phyloP scores from a whole-genome alignment of 1,284 basidiomycete species.

The Ustilago vetiveriae region DNA sequence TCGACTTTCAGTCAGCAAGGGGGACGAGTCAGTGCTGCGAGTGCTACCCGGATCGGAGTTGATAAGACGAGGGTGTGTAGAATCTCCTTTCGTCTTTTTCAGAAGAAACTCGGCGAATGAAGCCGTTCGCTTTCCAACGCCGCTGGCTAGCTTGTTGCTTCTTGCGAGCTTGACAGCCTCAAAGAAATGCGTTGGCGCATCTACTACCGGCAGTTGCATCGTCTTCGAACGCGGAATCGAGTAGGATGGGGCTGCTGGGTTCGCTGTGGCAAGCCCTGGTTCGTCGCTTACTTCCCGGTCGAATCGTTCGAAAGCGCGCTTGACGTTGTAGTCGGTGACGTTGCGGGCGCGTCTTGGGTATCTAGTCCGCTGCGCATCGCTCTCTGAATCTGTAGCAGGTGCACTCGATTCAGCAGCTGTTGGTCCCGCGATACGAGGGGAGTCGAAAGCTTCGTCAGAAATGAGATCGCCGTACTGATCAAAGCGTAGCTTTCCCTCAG shows the following conservation, averaged over 20 bases:
- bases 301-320: slow-evolving; percentile 19
- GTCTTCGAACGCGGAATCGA: not conserved
- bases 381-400: slow-evolving; percentile 10
- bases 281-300: slow-evolving; percentile 2
- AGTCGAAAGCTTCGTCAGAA: slow-evolving; percentile 10
- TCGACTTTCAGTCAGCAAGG: slow-evolving; percentile 7
- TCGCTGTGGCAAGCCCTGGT: not conserved
- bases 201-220: slow-evolving; percentile 2
- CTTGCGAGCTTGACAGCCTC: slow-evolving; percentile 6
- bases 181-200: slow-evolving; percentile 17
- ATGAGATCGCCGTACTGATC: not conserved
- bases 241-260: not conserved
- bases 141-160: not conserved
- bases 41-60: not conserved
- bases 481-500: not conserved
- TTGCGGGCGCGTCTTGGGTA: slow-evolving; percentile 32
- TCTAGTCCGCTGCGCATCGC: slow-evolving; percentile 18
- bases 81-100: not conserved
- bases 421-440: slow-evolving; percentile 3
- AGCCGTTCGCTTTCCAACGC: not conserved
- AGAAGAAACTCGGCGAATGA: slow-evolving; percentile 20
- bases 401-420: slow-evolving; percentile 10
- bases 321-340: slow-evolving; percentile 34
- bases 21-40: not conserved
- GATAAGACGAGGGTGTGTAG: not conserved